These are phyloP conservation scores for Penstemon eatonii DNA, from an alignment of 257 asterid species.

Conservation along the genomic window DNA sequence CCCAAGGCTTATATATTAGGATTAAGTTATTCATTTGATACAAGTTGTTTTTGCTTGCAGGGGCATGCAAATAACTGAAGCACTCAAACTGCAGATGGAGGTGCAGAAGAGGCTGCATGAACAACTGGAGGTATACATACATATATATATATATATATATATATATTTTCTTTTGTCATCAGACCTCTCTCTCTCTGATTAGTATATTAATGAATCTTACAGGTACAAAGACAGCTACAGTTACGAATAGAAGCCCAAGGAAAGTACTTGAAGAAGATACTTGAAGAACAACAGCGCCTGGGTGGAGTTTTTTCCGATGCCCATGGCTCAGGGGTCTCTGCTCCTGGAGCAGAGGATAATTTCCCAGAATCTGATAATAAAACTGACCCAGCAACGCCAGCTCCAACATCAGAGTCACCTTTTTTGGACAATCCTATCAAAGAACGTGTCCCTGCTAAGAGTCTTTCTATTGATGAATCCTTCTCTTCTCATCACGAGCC, in stretches of 20 bases:
- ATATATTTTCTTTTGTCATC: background rate
- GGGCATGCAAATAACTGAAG: constrained; percentile 93
- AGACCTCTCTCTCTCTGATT: background rate
- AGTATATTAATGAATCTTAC: constrained; percentile 20
- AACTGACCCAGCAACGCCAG: constrained; percentile 78
- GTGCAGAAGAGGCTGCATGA: constrained; percentile 97
- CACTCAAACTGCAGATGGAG: constrained; percentile 99
- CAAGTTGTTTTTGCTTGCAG: constrained; percentile 38
- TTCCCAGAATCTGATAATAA: constrained; percentile 54
- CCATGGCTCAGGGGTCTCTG: constrained; percentile 49
- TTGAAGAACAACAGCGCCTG: constrained; percentile 89
- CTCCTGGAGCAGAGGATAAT: constrained; percentile 40
- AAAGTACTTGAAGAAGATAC: constrained; percentile 88
- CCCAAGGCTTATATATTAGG: background rate
- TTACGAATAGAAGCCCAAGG: constrained; percentile 98
- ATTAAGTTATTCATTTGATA: background rate
- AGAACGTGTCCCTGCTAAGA: constrained; percentile 50
- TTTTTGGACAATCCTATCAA: constrained; percentile 47
- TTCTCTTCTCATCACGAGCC: constrained; percentile 82
- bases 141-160: background rate
- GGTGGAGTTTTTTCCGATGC: constrained; percentile 71
- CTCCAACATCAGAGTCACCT: constrained; percentile 74
- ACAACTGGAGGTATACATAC: constrained; percentile 79
- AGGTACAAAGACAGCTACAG: constrained; percentile 98
- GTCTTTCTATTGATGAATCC: constrained; percentile 70